Base-by-base conservation (phyloP, 352 stramenopile species). In the Pythium periplocum region DNA sequence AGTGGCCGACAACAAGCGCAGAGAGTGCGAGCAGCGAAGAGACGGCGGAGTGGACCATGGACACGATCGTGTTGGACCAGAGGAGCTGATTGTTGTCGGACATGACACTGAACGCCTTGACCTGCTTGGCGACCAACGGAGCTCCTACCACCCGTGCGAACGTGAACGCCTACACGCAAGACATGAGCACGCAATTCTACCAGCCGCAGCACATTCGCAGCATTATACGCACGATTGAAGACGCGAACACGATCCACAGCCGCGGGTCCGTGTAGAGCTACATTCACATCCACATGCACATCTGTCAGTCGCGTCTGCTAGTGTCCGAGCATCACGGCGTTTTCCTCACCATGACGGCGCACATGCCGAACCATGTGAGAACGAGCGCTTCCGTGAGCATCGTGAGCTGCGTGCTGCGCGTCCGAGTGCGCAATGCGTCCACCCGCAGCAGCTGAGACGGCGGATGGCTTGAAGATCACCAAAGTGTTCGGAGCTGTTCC, bases 61-160 rank as follows among this genome's bases (percentile, higher is more conserved):
- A 91, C 37, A 89, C 75, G 11, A 68, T 48, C n/a, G 81, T 91
- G 67, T 91, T 91, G 62, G 63, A 73, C 69, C 72, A 91, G 8
- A 91, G 65, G 45, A 81, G 46, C 53, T 83, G 74, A 12, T 66
- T 63, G 34, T 56, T 64, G 1, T 46, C 63, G n/a, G 71, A 76
- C 53, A 91, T 67, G 4, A 69, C 50, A 12, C 35, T 36, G 55
- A 82, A 88, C 11, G 68, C 51, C 52, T 83, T 80, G 46, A 88
- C 60, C 17, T 54, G 68, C 4, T 54, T 48, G 1, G 62, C 69
- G 7, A 73, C 55, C 35, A 78, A 45, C 4, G 77, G 75, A 6
- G 76, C 55, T 31, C 65, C 41, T 30, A 61, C 44, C 32, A 88
- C 68, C n/a, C 79, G 79, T 9, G 64, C 48, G 8, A 67, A 34